Conservation (phyloP, 2,329 filamentous ascomycete genomes). For the Samsoniella hepiali region DNA sequence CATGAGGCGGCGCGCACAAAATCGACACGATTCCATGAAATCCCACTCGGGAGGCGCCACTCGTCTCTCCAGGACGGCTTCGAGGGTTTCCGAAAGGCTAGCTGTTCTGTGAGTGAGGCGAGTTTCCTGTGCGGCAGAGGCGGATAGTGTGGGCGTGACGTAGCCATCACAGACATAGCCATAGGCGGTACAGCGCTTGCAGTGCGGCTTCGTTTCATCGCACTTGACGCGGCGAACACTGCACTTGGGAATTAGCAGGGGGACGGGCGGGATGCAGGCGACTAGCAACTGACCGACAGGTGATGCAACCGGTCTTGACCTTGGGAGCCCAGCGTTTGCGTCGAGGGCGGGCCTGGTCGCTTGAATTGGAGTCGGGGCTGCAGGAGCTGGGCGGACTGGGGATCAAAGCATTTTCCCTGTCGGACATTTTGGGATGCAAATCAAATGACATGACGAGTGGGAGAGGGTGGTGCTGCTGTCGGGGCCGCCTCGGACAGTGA, state of each 20-base stretch:
- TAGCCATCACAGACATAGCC: slow-evolving; percentile 11
- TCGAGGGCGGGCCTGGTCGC: background rate
- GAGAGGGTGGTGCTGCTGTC: background rate
- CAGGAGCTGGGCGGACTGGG: background rate
- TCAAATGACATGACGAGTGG: too few relatives aligned
- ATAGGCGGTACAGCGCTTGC: slow-evolving; percentile 8
- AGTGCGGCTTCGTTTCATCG: slow-evolving; percentile 11
- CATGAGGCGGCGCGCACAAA: background rate
- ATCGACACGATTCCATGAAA: slow-evolving; percentile 9
- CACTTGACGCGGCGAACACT: slow-evolving; percentile 12
- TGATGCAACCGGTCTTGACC: slow-evolving; percentile 14
- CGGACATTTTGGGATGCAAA: background rate
- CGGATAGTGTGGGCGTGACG: background rate
- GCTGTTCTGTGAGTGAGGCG: background rate
- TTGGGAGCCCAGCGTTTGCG: slow-evolving; percentile 12
- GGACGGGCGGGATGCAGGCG: background rate
- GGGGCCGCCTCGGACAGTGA: too few relatives aligned
- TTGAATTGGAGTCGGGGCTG: background rate
- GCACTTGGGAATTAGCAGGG: background rate
- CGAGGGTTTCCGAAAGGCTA: background rate
- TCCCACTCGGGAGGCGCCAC: background rate
- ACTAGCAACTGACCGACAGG: slow-evolving; percentile 1
- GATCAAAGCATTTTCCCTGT: background rate
- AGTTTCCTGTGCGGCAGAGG: background rate
- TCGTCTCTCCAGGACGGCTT: background rate